Base-by-base conservation (phyloP, 352 stramenopile species). In the Phytophthora vignae region DNA sequence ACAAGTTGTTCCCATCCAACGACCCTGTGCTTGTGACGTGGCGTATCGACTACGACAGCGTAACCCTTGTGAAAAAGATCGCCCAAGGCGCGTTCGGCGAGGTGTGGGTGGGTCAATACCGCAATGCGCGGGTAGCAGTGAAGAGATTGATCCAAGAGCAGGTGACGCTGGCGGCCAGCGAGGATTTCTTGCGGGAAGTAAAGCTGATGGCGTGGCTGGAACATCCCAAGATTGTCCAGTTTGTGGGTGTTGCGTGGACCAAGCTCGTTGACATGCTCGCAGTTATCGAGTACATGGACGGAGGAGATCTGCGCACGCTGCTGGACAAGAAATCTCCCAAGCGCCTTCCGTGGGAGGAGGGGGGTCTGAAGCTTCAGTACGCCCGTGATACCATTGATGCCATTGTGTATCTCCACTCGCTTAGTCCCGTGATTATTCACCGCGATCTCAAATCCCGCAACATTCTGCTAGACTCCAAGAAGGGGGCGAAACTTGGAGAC, bases 371-470 rank as follows among this genome's bases (percentile, higher is more conserved):
- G 53, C 66, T 90, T 4, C 72, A 83, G 67, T 87, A 84, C 50
- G 85, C 85, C 29, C 67, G 77, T 17, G 85, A 93, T 67, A 87
- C 78, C 15, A 85, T 90, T 69, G 85, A 90, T 61, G 83, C 85
- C 0, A 75, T 92, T 70, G 81, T 90, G 69, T 92, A 92, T 65
- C 42, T 92, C 44, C 85, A 92, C 67, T 92, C 85, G 14, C 62
- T 90, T 12, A 83, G 59, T 11, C 81, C 82, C 40, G 67, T 88
- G 42, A 90, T 92, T 71, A 88, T 92, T 67, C 84, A 92, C 61
- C 82, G 84, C 33, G 84, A 92, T 64, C 79, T 92, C 60, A 90
- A 92, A 60, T 89, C 79, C n/a, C 83, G 84, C 60, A 92, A 92
- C 73, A 82, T 92, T 53, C 69, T 92, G 17, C 64, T 92, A 11